phyloP scores from a whole-genome alignment of 164 flowering plant genomes.

The Aristolochia californica region DNA sequence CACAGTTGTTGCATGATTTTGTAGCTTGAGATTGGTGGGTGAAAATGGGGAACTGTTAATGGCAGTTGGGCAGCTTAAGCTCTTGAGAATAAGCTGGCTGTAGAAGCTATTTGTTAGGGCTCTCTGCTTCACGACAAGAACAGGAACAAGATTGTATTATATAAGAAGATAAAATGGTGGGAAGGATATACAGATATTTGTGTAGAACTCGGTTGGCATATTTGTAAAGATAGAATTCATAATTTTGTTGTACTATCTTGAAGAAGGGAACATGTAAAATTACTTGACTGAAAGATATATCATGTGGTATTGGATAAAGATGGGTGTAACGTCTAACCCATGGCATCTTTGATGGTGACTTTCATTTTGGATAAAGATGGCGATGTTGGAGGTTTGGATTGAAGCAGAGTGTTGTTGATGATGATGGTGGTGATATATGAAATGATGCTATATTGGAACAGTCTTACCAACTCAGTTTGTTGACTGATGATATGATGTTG shows the following conservation, averaged over 20 bases:
- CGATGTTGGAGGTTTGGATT: no score
- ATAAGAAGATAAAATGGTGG: conserved; percentile 30
- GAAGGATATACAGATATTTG: conserved; percentile 12
- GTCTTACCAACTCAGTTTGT: no score
- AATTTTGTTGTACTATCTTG: conserved; percentile 26
- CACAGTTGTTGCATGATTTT: conserved; percentile 73
- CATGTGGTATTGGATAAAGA: background rate
- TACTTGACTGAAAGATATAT: conserved; percentile 6
- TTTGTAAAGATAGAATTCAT: conserved; percentile 42
- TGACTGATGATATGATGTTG: no score
- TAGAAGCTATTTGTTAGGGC: conserved; percentile 6
- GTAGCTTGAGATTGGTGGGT: conserved; percentile 34
- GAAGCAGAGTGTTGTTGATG: no score
- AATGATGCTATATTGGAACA: no score
- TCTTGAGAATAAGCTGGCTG: conserved; percentile 12
- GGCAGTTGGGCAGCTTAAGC: conserved; percentile 2
- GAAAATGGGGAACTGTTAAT: conserved; percentile 1
- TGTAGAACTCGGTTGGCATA: conserved; percentile 19
- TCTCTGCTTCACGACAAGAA: conserved; percentile 4
- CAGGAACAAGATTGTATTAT: conserved; percentile 10
- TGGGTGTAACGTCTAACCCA: background rate
- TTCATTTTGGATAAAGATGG: background rate
- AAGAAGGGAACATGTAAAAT: conserved; percentile 25
- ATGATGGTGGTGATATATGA: no score
- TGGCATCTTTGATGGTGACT: background rate